Percentiles rank a stretch among this genome's conserved stretches.
phyloP scores from a whole-genome alignment of 805 yeast genomes.

The Schwanniomyces occidentalis region DNA sequence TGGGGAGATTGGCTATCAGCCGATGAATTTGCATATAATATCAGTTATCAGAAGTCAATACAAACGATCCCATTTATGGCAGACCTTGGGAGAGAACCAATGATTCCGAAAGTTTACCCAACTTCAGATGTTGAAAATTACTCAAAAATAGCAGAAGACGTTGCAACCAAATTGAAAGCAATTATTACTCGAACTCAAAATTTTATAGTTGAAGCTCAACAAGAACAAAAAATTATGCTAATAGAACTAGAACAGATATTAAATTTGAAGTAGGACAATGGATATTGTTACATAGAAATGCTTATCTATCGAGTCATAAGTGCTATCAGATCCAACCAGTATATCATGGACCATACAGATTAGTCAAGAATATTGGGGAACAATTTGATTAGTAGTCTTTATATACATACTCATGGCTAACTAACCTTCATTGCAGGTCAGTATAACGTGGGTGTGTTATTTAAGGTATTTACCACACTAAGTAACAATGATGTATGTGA shows the following conservation, averaged over 20 bases:
- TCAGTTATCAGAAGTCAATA: background rate
- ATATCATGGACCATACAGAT: too few relatives aligned
- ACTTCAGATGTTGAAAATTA: background rate
- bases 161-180: background rate
- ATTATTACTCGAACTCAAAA: conserved; percentile 1
- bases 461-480: too few relatives aligned
- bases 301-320: too few relatives aligned
- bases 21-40: conserved; percentile 5
- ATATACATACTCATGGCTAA: too few relatives aligned
- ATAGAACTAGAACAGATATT: background rate
- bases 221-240: conserved; percentile 1
- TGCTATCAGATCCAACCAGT: too few relatives aligned
- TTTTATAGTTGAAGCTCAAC: conserved; percentile 1
- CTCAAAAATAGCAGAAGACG: background rate
- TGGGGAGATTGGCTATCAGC: conserved; percentile 1
- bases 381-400: too few relatives aligned
- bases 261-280: background rate
- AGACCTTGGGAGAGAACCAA: conserved; percentile 2
- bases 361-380: too few relatives aligned
- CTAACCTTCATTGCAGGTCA: too few relatives aligned
- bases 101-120: background rate
- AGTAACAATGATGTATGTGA: too few relatives aligned
- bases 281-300: too few relatives aligned
- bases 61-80: conserved; percentile 2
- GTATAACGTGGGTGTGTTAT: too few relatives aligned